phyloP scores from a whole-genome alignment of 257 asterid species.

The Agastache rugosa region DNA sequence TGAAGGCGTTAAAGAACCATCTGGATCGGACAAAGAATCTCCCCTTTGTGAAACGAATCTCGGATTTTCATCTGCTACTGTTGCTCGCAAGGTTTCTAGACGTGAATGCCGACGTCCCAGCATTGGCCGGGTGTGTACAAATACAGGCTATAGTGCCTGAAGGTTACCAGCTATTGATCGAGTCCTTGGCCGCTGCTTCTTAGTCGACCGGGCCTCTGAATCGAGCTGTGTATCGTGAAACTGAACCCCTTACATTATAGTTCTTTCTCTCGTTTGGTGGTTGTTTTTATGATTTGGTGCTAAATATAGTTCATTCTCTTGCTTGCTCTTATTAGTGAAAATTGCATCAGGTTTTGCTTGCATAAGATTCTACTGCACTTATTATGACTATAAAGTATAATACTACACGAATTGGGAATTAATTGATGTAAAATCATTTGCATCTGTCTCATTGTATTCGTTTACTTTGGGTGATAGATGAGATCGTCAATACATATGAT shows the following conservation, averaged over 20 bases:
- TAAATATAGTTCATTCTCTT: slow-evolving; percentile 23
- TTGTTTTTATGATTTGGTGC: slow-evolving; percentile 36
- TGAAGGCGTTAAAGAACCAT: slow-evolving; percentile 74
- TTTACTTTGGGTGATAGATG: no score
- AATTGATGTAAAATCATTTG: background rate
- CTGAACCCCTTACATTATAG: background rate
- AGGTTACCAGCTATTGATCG: slow-evolving; percentile 89
- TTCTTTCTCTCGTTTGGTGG: slow-evolving; percentile 30
- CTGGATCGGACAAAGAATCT: slow-evolving; percentile 71
- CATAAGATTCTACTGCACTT: background rate
- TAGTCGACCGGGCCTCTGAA: slow-evolving; percentile 14
- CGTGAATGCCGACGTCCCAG: slow-evolving; percentile 81
- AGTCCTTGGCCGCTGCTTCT: slow-evolving; percentile 73
- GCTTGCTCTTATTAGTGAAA: background rate
- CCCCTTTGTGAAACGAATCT: slow-evolving; percentile 78
- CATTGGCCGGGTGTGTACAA: slow-evolving; percentile 73
- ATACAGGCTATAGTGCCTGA: slow-evolving; percentile 74
- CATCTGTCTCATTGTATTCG: no score
- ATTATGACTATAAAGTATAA: background rate
- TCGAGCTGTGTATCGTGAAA: slow-evolving; percentile 36
- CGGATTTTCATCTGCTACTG: slow-evolving; percentile 92
- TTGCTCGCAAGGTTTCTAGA: slow-evolving; percentile 74
- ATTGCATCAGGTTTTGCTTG: background rate
- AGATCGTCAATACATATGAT: no score
- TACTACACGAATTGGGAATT: background rate